Base-by-base conservation (phyloP, 148 eudicot genomes). In the Suaeda aralocaspica region DNA sequence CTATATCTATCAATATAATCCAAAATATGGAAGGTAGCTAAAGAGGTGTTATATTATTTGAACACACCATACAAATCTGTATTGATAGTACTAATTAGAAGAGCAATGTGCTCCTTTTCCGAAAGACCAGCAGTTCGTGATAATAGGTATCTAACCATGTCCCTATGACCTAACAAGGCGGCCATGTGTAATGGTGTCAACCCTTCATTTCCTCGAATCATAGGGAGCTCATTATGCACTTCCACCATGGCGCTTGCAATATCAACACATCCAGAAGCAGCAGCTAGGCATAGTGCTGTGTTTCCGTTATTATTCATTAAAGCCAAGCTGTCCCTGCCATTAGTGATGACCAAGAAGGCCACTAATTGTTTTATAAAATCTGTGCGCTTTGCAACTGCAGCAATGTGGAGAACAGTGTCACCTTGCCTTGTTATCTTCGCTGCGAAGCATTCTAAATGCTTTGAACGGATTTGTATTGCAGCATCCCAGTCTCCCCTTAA, bases 241-340 rank as follows among this genome's bases (percentile, higher is more conserved):
- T 41, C 12, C 4, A 79, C 51, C 83, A 84, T 79, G 1, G 45
- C 29, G 31, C 53, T 59, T 11, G 83, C 88, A 41, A 72, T 75
- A 9, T 49, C 45, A 34, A 64, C 63, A 12, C 15, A 46, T 1
- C 88, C 85, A 10, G 85, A 73, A 0, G 74, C 83, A 3, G 83
- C 83, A 19, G 84, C 87, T 48, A 81, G 57, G 57, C 82, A 78
- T 19, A 84, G 77, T 1, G 82, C 84, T 8, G 87, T 78, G 33
- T 78, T 78, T 13, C 62, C 82, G 1, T 48, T 41, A 10, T 51
- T 68, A 28, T 81, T 84, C 15, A 1, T 33, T 24, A 73, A 5
- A 18, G 9, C 60, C 52, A 78, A 19, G 0, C 45, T 55, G 31
- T 41, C 0, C 2, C 19, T 7, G 8, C 31, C 7, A 2, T 11